Evolutionary conservation across 2,329 filamentous ascomycete species (phyloP), one percentile per base, ranked within the genome.

Genomic region (Claviceps sp.): DNA sequence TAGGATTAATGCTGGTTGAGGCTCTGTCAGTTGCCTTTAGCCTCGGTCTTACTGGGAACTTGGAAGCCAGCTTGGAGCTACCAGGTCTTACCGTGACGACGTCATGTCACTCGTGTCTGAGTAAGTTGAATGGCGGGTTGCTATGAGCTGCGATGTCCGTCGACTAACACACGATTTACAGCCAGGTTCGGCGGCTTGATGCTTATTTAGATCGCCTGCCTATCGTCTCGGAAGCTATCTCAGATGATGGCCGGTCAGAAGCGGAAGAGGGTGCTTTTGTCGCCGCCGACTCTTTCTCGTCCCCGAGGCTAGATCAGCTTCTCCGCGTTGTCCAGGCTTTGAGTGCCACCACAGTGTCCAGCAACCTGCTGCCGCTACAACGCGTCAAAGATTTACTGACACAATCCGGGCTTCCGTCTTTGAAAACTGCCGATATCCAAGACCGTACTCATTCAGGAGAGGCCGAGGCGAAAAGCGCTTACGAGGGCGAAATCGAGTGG

Each of bases 401-500:
- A 8, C 77, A 83, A 61, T 84, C 85, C 1, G 73, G 74, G 11
- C 70, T 87, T 50, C 72, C 74, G 42, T 69, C 70, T 43, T 19
- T 22, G 7, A 30, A 8, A 26, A 46, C 22, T 58, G 65, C 19
- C 60, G 67, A 34, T 64, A 68, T 52, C 62, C 68, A 43, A 51
- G 63, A 66, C 24, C 65, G 70, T 52, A 58, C 59, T 52, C 55
- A 59, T 14, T 52, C 60, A 26, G 55, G 53, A 34, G 56, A 64
- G 11, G 58, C 61, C 24, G 57, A 58, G 26, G 54, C 58, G 6
- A 74, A 70, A 58, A 73, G 61, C 53, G 70, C 73, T 17, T 85
- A 87, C 61, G 84, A 89, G 63, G 76, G 78, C 49, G 87, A 96
- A 61, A 76, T 96, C 48, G 85, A 95, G 67, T 97, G 93, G 93